phyloP scores from a whole-genome alignment of 1,284 basidiomycete species.

The Mixia osmundae region DNA sequence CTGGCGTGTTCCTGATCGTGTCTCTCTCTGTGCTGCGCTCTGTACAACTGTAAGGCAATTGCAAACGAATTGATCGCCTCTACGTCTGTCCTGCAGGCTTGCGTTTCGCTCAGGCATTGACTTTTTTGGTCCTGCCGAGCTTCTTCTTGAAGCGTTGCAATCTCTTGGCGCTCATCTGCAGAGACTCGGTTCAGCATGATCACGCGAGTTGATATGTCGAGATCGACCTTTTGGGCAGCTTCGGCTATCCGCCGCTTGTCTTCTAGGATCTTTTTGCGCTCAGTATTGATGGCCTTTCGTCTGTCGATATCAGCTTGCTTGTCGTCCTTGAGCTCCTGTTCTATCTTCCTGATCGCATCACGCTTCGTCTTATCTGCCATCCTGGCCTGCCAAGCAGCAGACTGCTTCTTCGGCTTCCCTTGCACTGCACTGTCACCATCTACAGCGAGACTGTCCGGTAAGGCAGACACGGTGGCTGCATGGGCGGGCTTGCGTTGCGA shows the following conservation, averaged over 20 bases:
- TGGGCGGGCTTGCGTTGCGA: too few species aligned
- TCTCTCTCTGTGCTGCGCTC: too few species aligned
- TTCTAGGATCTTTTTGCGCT: background rate
- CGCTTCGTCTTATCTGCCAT: background rate
- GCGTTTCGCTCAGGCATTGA: too few species aligned
- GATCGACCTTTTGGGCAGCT: slow-evolving; percentile 1
- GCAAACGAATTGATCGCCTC: too few species aligned
- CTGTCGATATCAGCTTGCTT: background rate
- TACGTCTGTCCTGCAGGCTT: too few species aligned
- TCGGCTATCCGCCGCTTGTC: background rate
- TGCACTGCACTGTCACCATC: too few species aligned
- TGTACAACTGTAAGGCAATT: too few species aligned
- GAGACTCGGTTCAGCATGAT: background rate
- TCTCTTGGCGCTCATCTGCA: slow-evolving; percentile 1
- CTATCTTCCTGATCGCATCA: slow-evolving; percentile 1
- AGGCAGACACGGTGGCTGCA: too few species aligned
- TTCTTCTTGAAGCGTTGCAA: slow-evolving; percentile 2
- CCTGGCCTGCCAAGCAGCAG: background rate
- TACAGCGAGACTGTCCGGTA: too few species aligned
- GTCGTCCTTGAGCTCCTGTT: slow-evolving; percentile 1
- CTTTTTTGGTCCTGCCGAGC: slow-evolving; percentile 1
- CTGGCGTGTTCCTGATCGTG: too few species aligned
- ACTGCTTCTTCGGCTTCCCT: too few species aligned
- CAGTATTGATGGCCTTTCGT: background rate
- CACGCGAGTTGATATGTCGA: too few species aligned